Conservation (phyloP, 106 monocot species). For the Triglochin maritima region DNA sequence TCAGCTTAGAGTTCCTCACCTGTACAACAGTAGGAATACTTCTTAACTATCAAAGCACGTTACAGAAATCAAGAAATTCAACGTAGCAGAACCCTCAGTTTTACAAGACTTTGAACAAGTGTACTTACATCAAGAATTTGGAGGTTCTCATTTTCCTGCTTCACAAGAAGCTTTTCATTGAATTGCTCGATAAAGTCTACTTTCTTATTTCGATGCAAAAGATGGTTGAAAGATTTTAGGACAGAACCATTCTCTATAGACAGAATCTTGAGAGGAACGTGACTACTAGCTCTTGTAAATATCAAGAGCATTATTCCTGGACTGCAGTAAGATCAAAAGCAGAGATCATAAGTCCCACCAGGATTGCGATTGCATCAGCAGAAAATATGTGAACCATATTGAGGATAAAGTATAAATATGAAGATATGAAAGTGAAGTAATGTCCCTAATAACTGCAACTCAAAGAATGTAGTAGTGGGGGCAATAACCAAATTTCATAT, state of each 20-base stretch:
- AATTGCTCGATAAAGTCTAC: constrained; percentile 83
- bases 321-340: constrained; percentile 25
- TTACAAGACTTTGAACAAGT: no score
- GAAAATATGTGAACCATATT: no score
- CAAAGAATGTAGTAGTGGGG: no score
- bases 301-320: constrained; percentile 85
- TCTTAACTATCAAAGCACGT: not conserved
- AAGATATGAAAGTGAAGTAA: no score
- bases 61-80: not conserved
- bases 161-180: constrained; percentile 87
- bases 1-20: constrained; percentile 48
- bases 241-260: constrained; percentile 73
- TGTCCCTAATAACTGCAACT: no score
- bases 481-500: no score
- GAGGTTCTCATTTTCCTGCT: constrained; percentile 76
- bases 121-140: constrained; percentile 71
- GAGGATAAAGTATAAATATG: no score
- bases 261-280: constrained; percentile 71
- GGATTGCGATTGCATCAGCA: no score
- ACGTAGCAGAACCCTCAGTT: no score
- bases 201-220: constrained; percentile 65
- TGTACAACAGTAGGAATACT: constrained; percentile 3
- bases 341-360: not conserved
- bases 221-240: constrained; percentile 69
- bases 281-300: constrained; percentile 41